These are phyloP conservation scores for Catharanthus roseus DNA, from an alignment of 257 asterid genomes.

Conservation along the genomic window DNA sequence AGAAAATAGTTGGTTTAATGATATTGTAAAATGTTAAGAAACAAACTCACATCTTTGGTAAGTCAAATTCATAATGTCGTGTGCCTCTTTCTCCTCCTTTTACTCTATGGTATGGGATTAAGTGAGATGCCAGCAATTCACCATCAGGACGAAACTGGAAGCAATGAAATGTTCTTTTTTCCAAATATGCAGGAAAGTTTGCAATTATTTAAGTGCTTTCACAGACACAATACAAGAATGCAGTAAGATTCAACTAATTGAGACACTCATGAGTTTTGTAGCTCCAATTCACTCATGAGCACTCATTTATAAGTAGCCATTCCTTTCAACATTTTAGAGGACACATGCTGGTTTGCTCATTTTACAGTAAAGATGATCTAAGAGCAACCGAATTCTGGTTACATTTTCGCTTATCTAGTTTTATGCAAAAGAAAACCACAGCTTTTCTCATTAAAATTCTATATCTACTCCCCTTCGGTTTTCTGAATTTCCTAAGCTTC, in stretches of 20 bases:
- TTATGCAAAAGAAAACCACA: background rate
- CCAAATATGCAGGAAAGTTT: background rate
- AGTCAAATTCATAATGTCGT: background rate
- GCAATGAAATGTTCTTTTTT: background rate
- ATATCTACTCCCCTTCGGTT: background rate
- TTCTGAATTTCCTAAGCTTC: background rate
- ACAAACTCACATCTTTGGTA: background rate
- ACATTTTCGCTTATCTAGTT: background rate
- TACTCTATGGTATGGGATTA: background rate
- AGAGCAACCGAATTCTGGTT: background rate
- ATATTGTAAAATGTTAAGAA: background rate
- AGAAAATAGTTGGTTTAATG: background rate
- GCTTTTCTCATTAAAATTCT: background rate
- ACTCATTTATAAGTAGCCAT: background rate
- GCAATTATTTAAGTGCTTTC: background rate
- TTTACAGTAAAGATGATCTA: background rate
- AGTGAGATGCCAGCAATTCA: background rate
- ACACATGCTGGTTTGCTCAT: background rate
- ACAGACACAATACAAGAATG: background rate
- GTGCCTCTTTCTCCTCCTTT: background rate
- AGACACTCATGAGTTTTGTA: background rate
- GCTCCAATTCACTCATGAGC: background rate
- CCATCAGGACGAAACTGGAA: background rate
- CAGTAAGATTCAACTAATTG: background rate
- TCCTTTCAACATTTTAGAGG: background rate